Base-by-base conservation (phyloP, 805 yeast genomes). In the Komagataella mondaviorum region DNA sequence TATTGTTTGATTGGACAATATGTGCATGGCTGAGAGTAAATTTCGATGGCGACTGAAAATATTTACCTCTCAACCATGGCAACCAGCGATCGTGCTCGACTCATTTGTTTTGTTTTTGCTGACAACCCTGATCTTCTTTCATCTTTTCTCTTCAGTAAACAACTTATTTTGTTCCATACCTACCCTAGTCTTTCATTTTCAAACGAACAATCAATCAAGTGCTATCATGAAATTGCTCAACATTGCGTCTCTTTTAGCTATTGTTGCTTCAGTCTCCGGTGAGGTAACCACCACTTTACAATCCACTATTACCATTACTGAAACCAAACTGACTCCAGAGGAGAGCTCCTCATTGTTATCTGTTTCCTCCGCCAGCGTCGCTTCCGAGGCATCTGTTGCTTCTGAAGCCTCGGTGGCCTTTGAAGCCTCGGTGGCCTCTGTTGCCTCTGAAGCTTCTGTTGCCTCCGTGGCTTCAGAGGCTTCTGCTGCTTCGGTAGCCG, bases 311-410 rank as follows among this genome's bases (percentile, higher is more conserved):
- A 75, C 79, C 22, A 63, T 72, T 53, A 75, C 80, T 48, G 63
- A 64, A 50, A 75, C 80, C 24, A 50, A 72, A 47, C 67, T 72
- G 59, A 65, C 77, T 30, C 78, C 79, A 39, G 66, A 69, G 51
- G 75, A 75, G 60, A 67, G 73, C 50, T 50, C 70, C 46, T 65
- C 68, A 45, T 45, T 62, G 46, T 49, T 55, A 48, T 52, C 55
- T 36, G 51, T 62, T 22, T 54, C 51, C 39, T 55, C 62, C 3
- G 56, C 59, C 6, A 57, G 20, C 17, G 24, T 46, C 16, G 55
- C 17, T 53, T 55, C 23, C 52, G 54, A 60, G 6, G 59, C 58
- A 22, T 60, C 59, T 12, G 51, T 59, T 30, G 56, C 52, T 6
- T 56, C 58, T 6, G 46, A 54, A 24, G 56, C 55, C 39, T 55